Evolutionary conservation across 495 filamentous ascomycete species (phyloP), one percentile per base, ranked within the genome.

Genomic region (Penicillium bovifimosum): DNA sequence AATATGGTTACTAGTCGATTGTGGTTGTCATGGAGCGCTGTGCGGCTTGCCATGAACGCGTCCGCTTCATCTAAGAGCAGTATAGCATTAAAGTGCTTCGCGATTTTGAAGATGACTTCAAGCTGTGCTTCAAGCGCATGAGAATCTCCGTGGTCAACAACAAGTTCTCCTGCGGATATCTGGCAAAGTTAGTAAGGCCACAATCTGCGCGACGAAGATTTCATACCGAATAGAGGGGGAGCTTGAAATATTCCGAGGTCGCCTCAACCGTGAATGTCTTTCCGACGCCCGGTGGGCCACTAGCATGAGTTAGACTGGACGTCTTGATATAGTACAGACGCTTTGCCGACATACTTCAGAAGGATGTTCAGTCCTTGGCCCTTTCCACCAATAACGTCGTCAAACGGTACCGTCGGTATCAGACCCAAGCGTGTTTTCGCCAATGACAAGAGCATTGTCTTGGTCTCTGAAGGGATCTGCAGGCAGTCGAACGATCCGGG

Each of bases 51-150:
- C 34, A 78, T 60, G 57, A 70, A 77, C 7, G 71, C 63, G 55
- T 77, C 76, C 13, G 70, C 75, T 56, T 77, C 72, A 55, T 79
- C 73, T n/a, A 70, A 47, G 27, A 70, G 66, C 50, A 70, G 62
- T 1, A 71, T 28, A 7, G 66, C 62, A 8, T 71, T 65, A 35
- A 61, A 69, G 41, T 60, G 59, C 39, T 61, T 60, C 0, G 60
- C 52, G 52, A 69, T 60, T 40, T 67, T 61, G 41, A 61, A 66
- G n/a, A 66, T 49, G 13, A 13, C 41, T 41, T 60, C 51, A 50
- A 61, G 53, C 50, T 58, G 47, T n/a, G n/a, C n/a, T n/a, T 63
- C 50, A 50, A 66, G 52, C 16, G 44, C 48, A 39, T 55, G 29
- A 29, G 53, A 47, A 34, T 62, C 60, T 24, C 58, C 51, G 13